Conservation (phyloP, 768 basidiomycete species). For the Sarcodon sp. region DNA sequence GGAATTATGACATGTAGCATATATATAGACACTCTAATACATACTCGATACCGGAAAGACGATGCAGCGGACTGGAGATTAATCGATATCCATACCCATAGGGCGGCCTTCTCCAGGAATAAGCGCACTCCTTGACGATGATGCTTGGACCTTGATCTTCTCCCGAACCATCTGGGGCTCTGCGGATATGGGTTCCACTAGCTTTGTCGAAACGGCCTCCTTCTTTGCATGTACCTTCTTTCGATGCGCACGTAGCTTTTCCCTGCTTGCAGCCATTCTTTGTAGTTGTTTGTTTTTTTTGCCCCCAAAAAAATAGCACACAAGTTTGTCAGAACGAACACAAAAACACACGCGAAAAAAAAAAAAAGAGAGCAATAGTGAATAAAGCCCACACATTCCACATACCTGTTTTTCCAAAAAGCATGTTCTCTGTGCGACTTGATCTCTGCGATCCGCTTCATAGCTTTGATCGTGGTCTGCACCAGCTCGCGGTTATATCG, state of each 20-base stretch:
- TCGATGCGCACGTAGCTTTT: constrained; percentile 66
- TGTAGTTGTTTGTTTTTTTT: no score
- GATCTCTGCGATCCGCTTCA: constrained; percentile 92
- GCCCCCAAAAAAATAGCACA: background rate
- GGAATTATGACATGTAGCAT: constrained; percentile 8
- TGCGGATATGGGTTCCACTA: constrained; percentile 49
- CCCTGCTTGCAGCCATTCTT: constrained; percentile 78
- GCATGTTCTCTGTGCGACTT: constrained; percentile 80
- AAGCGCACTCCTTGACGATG: constrained; percentile 50
- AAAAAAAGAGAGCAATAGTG: background rate
- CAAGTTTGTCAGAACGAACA: background rate
- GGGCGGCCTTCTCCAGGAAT: constrained; percentile 73
- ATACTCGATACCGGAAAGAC: background rate
- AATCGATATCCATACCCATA: constrained; percentile 89
- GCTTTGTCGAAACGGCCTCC: constrained; percentile 32
- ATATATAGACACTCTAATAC: constrained; percentile 5
- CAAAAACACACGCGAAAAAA: background rate
- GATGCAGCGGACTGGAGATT: constrained; percentile 8
- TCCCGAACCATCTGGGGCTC: constrained; percentile 44
- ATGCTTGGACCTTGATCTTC: constrained; percentile 65
- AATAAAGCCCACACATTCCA: background rate
- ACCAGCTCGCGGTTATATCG: constrained; percentile 93
- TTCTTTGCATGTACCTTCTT: constrained; percentile 44
- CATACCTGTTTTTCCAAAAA: constrained; percentile 89
- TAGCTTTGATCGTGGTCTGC: constrained; percentile 88